Conservation (phyloP, 495 filamentous ascomycete genomes). For the Tuber melanosporum region DNA sequence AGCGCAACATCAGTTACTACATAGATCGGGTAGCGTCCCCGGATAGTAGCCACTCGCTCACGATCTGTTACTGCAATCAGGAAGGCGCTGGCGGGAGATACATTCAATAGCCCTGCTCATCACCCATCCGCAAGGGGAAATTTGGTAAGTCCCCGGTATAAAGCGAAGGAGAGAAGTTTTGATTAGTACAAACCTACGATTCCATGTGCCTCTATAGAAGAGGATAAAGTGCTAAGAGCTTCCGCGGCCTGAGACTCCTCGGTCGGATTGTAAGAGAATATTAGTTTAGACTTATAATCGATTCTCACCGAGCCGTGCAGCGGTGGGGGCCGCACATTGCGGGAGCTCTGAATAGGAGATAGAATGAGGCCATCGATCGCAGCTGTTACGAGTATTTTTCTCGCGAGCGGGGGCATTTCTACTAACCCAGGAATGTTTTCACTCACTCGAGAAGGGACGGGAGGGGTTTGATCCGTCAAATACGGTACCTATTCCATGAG, state of each 20-base stretch:
- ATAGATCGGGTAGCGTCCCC: slow-evolving; percentile 67
- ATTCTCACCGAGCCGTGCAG: slow-evolving; percentile 52
- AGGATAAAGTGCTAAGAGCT: not conserved
- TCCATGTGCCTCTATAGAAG: slow-evolving; percentile 68
- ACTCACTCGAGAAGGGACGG: not conserved
- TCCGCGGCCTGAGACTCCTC: slow-evolving; percentile 1
- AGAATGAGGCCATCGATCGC: slow-evolving; percentile 80
- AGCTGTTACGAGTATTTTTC: slow-evolving; percentile 74
- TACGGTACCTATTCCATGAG: not conserved
- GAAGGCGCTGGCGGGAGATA: slow-evolving; percentile 65
- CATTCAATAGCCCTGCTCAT: slow-evolving; percentile 59
- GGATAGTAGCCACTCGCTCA: slow-evolving; percentile 79
- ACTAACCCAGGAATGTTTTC: not conserved
- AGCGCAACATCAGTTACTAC: slow-evolving; percentile 77
- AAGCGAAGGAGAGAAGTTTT: not conserved
- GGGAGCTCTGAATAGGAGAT: slow-evolving; percentile 57
- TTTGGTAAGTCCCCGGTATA: not conserved
- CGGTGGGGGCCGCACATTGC: slow-evolving; percentile 41
- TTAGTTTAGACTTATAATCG: slow-evolving; percentile 63
- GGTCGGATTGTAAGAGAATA: slow-evolving; percentile 47
- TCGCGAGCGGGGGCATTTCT: slow-evolving; percentile 56
- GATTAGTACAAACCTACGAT: slow-evolving; percentile 62
- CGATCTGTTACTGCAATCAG: slow-evolving; percentile 76
- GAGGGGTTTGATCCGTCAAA: not conserved
- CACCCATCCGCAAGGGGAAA: not conserved